Percentiles rank a stretch among this genome's conserved stretches.
These are phyloP conservation scores for Zygotorulaspora chibaensis DNA, from an alignment of 805 yeast genomes.

Conservation along the genomic window DNA sequence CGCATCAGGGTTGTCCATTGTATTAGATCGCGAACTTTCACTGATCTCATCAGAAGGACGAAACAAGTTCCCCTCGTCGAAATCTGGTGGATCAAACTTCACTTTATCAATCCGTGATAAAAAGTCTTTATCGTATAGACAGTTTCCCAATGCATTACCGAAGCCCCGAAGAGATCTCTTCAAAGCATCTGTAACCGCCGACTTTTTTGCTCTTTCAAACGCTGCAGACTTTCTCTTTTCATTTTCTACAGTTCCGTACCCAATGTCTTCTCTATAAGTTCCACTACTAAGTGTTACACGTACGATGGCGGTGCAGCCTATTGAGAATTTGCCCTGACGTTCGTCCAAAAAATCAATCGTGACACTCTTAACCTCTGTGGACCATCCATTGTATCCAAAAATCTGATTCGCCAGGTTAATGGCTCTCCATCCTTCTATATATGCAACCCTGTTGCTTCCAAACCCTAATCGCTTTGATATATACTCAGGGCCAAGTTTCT, in stretches of 20 bases:
- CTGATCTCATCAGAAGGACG: constrained; percentile 36
- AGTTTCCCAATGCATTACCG: constrained; percentile 80
- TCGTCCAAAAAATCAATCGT: constrained; percentile 71
- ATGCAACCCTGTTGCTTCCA: constrained; percentile 63
- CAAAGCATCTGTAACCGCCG: constrained; percentile 78
- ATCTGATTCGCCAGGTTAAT: constrained; percentile 74
- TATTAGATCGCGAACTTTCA: constrained; percentile 30
- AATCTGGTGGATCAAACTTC: constrained; percentile 43
- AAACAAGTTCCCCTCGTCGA: constrained; percentile 41
- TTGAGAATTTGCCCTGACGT: constrained; percentile 49
- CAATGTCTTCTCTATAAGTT: constrained; percentile 75
- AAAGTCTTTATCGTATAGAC: constrained; percentile 74
- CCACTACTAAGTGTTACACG: constrained; percentile 73
- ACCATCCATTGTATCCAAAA: constrained; percentile 84
- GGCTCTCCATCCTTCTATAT: constrained; percentile 82
- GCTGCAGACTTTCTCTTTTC: constrained; percentile 69
- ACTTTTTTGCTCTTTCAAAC: constrained; percentile 78
- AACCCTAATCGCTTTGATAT: constrained; percentile 74
- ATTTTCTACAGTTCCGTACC: constrained; percentile 79
- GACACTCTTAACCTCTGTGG: constrained; percentile 60
- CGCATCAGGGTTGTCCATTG: constrained; percentile 17
- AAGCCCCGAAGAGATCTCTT: constrained; percentile 74
- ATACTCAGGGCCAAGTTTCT: constrained; percentile 68
- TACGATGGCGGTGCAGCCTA: constrained; percentile 71
- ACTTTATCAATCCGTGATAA: constrained; percentile 43